Base-by-base conservation (phyloP, 352 stramenopile genomes). In the Phytophthora idaei region DNA sequence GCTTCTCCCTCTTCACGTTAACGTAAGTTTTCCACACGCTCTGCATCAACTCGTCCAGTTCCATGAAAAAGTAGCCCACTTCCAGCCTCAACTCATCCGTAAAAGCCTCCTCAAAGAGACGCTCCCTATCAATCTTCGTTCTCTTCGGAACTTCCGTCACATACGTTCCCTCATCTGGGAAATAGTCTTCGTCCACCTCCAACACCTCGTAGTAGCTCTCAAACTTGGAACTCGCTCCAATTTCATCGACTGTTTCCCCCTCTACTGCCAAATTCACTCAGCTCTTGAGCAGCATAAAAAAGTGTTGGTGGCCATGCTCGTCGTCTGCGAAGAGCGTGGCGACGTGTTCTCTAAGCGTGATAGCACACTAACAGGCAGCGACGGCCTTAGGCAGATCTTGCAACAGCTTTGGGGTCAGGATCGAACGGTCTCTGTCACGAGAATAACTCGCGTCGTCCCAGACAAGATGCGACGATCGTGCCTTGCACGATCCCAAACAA, bases 181-280 rank as follows among this genome's bases (percentile, higher is more conserved):
- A 61, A 25, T 60, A 73, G 25, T 67, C 69, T 10, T 64, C 58
- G 6, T 65, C 64, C 11, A 76, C 36, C 39, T 52, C 21, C 15
- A 76, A 37, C 28, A 76, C 57, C 9, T 69, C 63, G 36, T 76
- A 76, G 29, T 73, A 73, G 25, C 64, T 76, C 28, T 57, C 42
- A 29, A 69, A 12, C 8, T 49, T 32, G 21, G 44, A 4, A 7
- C 15, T 49, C 17, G 31, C 36, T 3, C 11, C 44, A 0, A 14
- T 10, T 31, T 49, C 44, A 17, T 32, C 44, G 7, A 11, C 44
- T 12, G n/a, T n/a, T 17, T 42, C 36, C 6, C 10, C 12, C 9
- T 42, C 12, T n/a, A 42, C 36, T 9, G 12, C 1, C 41, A 47
- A 11, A 27, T 27, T 27, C n/a, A 7, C 4, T 47, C 41, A 47